Base-by-base conservation (phyloP, 495 filamentous ascomycete species). In the Thermothielavioides terrestris region DNA sequence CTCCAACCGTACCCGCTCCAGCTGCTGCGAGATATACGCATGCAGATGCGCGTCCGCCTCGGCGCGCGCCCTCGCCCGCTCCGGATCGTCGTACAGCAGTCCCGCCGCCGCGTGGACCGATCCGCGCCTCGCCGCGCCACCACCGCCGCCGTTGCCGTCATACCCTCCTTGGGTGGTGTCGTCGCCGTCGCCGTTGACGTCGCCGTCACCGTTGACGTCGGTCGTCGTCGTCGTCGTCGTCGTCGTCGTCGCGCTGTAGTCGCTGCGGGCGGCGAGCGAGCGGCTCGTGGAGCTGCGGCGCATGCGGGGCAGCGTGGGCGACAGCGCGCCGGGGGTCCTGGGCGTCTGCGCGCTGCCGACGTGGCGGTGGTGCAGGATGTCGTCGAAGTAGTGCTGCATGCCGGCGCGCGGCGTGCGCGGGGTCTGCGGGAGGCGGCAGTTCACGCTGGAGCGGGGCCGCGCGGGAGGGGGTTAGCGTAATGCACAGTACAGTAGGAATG, bases 351-450 rank as follows among this genome's bases (percentile, higher is more conserved):
- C 50, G 41, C 7, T 25, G 25, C 56, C 53, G 21, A 56, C 54
- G 22, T 63, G 42, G 42, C 75, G 69, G 4, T 80, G 68, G 21
- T 80, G 79, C 69, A 94, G 87, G 53, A 89, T 79, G 54, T 97
- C 91, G 57, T 97, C 91, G 60, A 97, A 97, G 70, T 96, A 96
- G 65, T 95, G 89, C 8, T 81, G 75, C 63, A 89, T 89, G 30
- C 85, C 87, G 1, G 80, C 77, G 10, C 81, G 78, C 21, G 91
- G 91, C 10, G 87, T 91, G 20, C 89, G 84, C 4, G 91, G 91
- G 0, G 91, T 97, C 62, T 95, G 88, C 0, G 91, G 91, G 21
- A 95, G 77, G 56, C 91, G 87, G 67, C 91, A 97, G 60, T 80
- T 94, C 55, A 95, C 74, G 39, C 88, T 89, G 36, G 48, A 49